phyloP scores from a whole-genome alignment of 495 filamentous ascomycete genomes.

The Penicilliopsis zonata region DNA sequence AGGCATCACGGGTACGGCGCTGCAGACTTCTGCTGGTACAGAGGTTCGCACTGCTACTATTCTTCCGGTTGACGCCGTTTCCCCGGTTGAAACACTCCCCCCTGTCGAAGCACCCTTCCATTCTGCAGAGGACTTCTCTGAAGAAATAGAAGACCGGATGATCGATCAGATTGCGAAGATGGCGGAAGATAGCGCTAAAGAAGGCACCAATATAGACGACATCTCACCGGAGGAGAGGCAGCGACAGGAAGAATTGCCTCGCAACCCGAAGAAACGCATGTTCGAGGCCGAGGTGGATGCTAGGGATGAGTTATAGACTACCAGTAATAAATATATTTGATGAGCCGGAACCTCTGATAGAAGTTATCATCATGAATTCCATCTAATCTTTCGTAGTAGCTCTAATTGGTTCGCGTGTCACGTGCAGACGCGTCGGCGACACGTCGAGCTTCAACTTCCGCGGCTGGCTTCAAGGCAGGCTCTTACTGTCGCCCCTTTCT shows the following conservation, averaged over 20 bases:
- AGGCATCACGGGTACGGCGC: slow-evolving; percentile 21
- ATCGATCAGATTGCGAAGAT: slow-evolving; percentile 44
- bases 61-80: slow-evolving; percentile 7
- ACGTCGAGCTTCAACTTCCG: not conserved
- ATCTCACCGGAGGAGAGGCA: slow-evolving; percentile 27
- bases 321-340: not conserved
- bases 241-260: slow-evolving; percentile 33
- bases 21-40: slow-evolving; percentile 12
- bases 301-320: slow-evolving; percentile 43
- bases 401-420: slow-evolving; percentile 17
- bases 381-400: not conserved
- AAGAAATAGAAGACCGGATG: slow-evolving; percentile 23
- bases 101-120: slow-evolving; percentile 15
- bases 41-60: slow-evolving; percentile 1
- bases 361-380: not conserved
- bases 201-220: slow-evolving; percentile 17
- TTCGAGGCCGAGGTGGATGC: slow-evolving; percentile 47
- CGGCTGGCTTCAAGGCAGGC: slow-evolving; percentile 6
- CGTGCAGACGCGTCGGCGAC: slow-evolving; percentile 27
- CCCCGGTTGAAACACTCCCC: slow-evolving; percentile 9
- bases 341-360: too few species aligned
- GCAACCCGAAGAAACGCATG: slow-evolving; percentile 77
- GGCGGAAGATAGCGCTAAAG: slow-evolving; percentile 36
- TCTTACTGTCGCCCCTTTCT: slow-evolving; percentile 8
- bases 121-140: slow-evolving; percentile 5